Evolutionary conservation across 2,329 filamentous ascomycete genomes (phyloP).

Genomic region (Phaeosphaeriaceae sp.): DNA sequence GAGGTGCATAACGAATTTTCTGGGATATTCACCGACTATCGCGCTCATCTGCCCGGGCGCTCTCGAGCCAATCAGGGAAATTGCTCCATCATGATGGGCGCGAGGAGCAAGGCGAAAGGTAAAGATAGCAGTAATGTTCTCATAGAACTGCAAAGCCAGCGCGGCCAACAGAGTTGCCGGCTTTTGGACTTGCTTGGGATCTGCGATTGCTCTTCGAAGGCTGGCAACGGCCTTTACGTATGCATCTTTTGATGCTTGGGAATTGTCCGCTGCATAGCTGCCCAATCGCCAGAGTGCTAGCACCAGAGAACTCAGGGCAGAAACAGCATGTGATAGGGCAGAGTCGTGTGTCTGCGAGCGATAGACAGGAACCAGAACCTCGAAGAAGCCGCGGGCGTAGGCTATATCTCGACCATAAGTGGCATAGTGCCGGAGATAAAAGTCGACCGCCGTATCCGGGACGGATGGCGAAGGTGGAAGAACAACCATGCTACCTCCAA

Average conservation of each 20-base stretch:
- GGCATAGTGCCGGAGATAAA: conserved; percentile 1
- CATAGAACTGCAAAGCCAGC: conserved; percentile 2
- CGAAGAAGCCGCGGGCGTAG: conserved; percentile 8
- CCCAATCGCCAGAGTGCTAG: conserved; percentile 1
- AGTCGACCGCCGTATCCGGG: conserved; percentile 1
- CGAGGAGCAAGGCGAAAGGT: conserved; percentile 2
- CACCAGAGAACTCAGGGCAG: conserved; percentile 1
- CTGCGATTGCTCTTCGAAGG: conserved; percentile 2
- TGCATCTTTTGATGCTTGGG: not conserved
- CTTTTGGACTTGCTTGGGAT: conserved; percentile 1
- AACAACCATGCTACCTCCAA: not conserved
- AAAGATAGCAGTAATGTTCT: conserved; percentile 5
- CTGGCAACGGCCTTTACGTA: conserved; percentile 3
- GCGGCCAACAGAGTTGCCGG: conserved; percentile 7
- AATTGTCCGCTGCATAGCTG: not conserved
- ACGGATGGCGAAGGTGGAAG: not conserved
- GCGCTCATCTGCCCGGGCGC: not conserved
- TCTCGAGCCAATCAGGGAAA: conserved; percentile 4
- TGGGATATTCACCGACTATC: not conserved
- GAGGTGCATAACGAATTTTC: not conserved
- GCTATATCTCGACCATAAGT: conserved; percentile 3
- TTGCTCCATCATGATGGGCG: conserved; percentile 8
- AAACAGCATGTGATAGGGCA: conserved; percentile 7
- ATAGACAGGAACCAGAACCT: conserved; percentile 10
- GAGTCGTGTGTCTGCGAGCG: conserved; percentile 7